Conservation (phyloP, 1,284 basidiomycete genomes). For the Hemileia vastatrix region DNA sequence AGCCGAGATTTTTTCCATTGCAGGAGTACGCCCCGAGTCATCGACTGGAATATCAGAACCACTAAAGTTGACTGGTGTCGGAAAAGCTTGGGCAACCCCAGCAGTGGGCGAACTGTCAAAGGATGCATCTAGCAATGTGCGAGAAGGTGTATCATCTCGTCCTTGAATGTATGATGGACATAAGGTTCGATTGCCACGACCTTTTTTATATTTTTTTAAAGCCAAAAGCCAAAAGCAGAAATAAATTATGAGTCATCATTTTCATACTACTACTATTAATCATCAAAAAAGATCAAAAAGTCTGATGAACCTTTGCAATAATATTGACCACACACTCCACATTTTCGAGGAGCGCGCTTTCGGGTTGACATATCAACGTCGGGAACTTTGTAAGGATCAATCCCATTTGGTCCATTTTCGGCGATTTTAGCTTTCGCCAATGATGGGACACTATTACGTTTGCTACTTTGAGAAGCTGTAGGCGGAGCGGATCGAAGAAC, state of each 20-base stretch:
- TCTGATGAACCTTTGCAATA: not conserved
- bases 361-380: not conserved
- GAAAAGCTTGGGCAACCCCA: too few species aligned
- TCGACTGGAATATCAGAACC: too few species aligned
- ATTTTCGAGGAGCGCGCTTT: not conserved
- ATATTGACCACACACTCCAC: not conserved
- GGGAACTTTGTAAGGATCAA: not conserved
- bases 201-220: not conserved
- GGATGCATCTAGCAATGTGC: too few species aligned
- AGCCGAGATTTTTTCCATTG: too few species aligned
- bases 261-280: too few species aligned
- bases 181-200: not conserved
- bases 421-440: not conserved
- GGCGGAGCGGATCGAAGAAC: not conserved
- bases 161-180: not conserved
- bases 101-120: too few species aligned
- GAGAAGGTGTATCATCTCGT: not conserved
- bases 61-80: too few species aligned
- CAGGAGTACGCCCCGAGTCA: too few species aligned
- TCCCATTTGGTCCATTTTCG: not conserved
- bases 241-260: too few species aligned
- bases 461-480: not conserved
- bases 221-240: too few species aligned
- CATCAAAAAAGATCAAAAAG: not conserved
- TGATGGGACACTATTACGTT: not conserved